These are phyloP conservation scores for Acaromyces ingoldii DNA, from an alignment of 1,284 basidiomycete species.

Conservation along the genomic window DNA sequence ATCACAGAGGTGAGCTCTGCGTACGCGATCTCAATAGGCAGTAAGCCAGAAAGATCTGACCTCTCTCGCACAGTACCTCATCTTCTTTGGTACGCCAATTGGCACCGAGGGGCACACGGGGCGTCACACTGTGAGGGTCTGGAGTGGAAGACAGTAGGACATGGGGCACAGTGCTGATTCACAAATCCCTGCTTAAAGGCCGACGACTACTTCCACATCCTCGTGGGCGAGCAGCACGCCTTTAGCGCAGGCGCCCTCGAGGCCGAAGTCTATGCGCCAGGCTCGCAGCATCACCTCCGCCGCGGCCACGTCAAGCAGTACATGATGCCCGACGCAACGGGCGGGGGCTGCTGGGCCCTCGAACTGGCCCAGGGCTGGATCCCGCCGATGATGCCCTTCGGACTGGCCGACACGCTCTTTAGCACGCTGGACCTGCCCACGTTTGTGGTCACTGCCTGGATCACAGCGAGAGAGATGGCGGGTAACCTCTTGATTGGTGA, in stretches of 20 bases:
- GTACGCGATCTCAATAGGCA: too few species aligned
- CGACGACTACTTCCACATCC: constrained; percentile 95
- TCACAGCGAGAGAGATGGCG: constrained; percentile 60
- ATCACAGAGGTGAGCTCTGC: constrained; percentile 64
- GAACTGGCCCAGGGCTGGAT: constrained; percentile 77
- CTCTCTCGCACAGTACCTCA: constrained; percentile 53
- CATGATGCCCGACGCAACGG: constrained; percentile 89
- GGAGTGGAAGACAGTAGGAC: neutral
- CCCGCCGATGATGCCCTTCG: constrained; percentile 67
- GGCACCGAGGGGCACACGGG: constrained; percentile 96
- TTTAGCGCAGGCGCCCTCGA: constrained; percentile 73
- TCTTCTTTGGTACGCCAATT: constrained; percentile 88
- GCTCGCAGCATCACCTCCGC: constrained; percentile 75
- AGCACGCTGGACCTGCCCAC: constrained; percentile 86
- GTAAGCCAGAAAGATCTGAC: too few species aligned
- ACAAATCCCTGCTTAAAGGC: constrained; percentile 55
- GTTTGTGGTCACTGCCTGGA: constrained; percentile 70
- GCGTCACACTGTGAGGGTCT: constrained; percentile 63
- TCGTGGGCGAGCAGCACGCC: constrained; percentile 87
- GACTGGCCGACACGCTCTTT: constrained; percentile 74
- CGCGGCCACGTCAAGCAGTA: constrained; percentile 89
- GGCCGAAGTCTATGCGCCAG: constrained; percentile 76
- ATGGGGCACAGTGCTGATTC: too few species aligned
- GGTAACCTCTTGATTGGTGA: constrained; percentile 32
- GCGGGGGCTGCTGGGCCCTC: constrained; percentile 81